Evolutionary conservation across 441 rosid genomes (phyloP).

Genomic region (Brassica balearica): DNA sequence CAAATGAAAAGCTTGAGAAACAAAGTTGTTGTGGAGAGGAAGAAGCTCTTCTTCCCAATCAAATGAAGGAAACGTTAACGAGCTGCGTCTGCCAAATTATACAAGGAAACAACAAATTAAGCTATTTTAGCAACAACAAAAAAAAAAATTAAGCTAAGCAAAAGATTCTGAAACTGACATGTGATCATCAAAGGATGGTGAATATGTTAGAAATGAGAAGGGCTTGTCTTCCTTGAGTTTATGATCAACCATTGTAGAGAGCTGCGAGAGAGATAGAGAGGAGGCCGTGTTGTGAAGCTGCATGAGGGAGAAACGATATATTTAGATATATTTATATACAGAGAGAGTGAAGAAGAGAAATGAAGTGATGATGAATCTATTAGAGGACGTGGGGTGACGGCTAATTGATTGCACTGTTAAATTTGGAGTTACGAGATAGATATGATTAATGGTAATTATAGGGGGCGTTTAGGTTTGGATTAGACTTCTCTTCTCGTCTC

Average conservation of each 20-base stretch:
- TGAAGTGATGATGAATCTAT: conserved; percentile 38
- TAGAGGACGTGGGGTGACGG: conserved; percentile 44
- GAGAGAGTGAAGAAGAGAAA: conserved; percentile 19
- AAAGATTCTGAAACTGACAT: conserved; percentile 26
- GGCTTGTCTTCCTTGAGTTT: conserved; percentile 24
- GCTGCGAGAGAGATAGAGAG: neutral
- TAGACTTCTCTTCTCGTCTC: conserved; percentile 41
- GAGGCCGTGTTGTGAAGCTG: conserved; percentile 6
- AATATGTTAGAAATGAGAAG: conserved; percentile 30
- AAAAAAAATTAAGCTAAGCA: neutral
- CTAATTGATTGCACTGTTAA: conserved; percentile 37
- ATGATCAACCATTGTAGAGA: conserved; percentile 40
- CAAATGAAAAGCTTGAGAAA: conserved; percentile 30
- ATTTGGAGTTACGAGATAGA: conserved; percentile 45
- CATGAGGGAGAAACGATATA: conserved; percentile 24
- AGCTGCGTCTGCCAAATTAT: conserved; percentile 15
- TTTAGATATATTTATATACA: conserved; percentile 26
- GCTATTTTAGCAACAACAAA: neutral
- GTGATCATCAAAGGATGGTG: conserved; percentile 33
- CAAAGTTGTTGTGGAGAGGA: conserved; percentile 24
- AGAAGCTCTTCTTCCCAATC: conserved; percentile 40
- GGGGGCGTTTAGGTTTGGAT: conserved; percentile 45
- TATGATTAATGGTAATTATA: conserved; percentile 42
- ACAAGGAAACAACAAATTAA: neutral
- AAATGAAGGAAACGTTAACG: conserved; percentile 22